Base-by-base conservation (phyloP, 2,329 filamentous ascomycete genomes). In the Dryadomyces quercivorus region DNA sequence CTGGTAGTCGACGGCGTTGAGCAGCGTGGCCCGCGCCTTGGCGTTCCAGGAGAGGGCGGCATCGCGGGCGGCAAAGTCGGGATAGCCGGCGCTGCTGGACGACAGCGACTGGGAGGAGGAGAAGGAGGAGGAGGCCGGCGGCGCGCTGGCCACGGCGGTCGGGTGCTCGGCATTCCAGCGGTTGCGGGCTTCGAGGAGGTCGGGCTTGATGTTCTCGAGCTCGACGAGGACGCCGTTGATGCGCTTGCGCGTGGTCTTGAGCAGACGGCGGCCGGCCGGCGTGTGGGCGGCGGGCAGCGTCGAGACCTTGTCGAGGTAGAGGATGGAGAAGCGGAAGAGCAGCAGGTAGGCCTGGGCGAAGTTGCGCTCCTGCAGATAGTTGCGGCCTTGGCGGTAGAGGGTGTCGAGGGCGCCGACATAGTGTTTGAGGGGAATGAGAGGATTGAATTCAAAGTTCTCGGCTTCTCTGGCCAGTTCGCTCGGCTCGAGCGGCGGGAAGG, bases 331-430 rank as follows among this genome's bases (percentile, higher is more conserved):
- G 61, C 93, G 84, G 66, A 93, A 88, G n/a, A 95, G 80, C 56
- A 97, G 82, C 54, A 96, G 78, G 67, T 95, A 98, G 5, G 92
- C 88, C 64, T 93, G 86, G 62, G 90, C 82, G 59, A 89, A 82
- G 69, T 96, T 91, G 63, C 85, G 85, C 68, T 97, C 92, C 45
- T 80, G 78, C 63, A 93, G 78, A 65, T 95, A 95, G 62, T 92
- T 88, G 52, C 81, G 77, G 20, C 89, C 90, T 79, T 95, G 87
- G 68, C 88, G 85, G 58, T 86, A 76, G 52, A 96, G 72, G 5
- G 85, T 87, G 57, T 86, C 82, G 6, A 89, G 88, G 2, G 90
- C 87, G 40, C 89, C 80, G 31, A 90, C 72, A 87, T 90, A 95
- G 66, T 86, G 83, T 60, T 84, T 85, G 55, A 97, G 75, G 2